These are phyloP conservation scores for Exophiala mesophila DNA, from an alignment of 2,329 filamentous ascomycete species.

Conservation along the genomic window DNA sequence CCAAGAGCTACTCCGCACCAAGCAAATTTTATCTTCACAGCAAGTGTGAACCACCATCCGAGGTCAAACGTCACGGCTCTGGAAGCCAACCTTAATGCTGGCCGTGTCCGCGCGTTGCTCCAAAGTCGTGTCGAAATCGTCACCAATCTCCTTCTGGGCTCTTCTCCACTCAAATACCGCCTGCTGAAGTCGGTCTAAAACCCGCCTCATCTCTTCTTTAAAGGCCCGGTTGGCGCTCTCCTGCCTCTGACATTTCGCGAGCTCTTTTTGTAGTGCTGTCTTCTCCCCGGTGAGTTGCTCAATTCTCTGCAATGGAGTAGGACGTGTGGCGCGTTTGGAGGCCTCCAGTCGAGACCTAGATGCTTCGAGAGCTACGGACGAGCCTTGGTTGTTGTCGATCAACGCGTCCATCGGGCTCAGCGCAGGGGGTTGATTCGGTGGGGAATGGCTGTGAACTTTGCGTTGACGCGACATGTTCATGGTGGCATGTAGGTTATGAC, in stretches of 20 bases:
- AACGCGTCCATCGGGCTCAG: conserved; percentile 5
- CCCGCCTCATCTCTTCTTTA: conserved; percentile 6
- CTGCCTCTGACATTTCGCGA: conserved; percentile 8
- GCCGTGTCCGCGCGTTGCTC: too few species aligned
- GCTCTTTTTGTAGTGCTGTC: conserved; percentile 7
- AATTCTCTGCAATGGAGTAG: conserved; percentile 7
- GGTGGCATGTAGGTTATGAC: too few species aligned
- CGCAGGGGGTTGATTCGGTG: too few species aligned
- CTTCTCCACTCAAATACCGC: conserved; percentile 9
- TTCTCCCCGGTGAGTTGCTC: conserved; percentile 8
- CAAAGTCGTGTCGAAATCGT: too few species aligned
- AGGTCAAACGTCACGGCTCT: too few species aligned
- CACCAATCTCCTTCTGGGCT: too few species aligned
- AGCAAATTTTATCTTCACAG: too few species aligned
- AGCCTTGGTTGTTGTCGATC: conserved; percentile 7
- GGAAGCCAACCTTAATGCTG: too few species aligned
- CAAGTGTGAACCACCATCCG: too few species aligned
- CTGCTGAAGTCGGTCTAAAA: conserved; percentile 7
- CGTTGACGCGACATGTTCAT: too few species aligned
- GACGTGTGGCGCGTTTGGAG: conserved; percentile 5
- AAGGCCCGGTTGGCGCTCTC: conserved; percentile 8
- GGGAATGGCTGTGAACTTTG: too few species aligned
- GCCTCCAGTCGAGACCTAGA: conserved; percentile 8
- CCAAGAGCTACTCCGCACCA: too few species aligned
- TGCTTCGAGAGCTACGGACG: conserved; percentile 7